Evolutionary conservation across 192 early-diverging fungal genomes (phyloP), one percentile per base, ranked within the genome.

Genomic region (Coemansia sp.): DNA sequence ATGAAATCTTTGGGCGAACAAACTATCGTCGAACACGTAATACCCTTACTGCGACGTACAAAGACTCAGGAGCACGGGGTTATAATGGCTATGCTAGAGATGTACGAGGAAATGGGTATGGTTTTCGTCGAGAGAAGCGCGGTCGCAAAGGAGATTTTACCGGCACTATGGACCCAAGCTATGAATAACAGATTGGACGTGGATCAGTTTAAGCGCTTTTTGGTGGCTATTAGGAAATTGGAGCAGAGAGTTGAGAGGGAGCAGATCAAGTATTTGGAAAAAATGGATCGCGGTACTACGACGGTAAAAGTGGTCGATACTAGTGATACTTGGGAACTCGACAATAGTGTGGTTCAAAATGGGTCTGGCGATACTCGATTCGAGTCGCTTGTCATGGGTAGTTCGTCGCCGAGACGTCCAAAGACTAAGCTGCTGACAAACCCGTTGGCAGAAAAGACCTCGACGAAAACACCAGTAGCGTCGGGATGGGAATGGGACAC

Each of bases 11-110:
- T 94, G 53, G 91, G 92, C 55, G 88, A 88, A 69, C 84, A 82
- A 52, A 88, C 88, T 1, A 86, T 93, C 56, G 80, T 84, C 22
- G 90, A 90, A 35, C 92, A 90, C 68, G 47, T 95, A 20, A 74
- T 95, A n/a, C 94, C 94, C 10, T 40, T 94, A 61, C 70, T 95
- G 55, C 85, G 85, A 37, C 84, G 86, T 8, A 94, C 93, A 45
- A 89, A 87, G 63, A 89, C 89, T 18, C 84, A 90, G 3, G 93
- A 95, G 65, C 89, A 92, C 0, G 85, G 84, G 1, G 87, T 95
- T 9, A 84, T 92, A 63, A 84, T 95, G 79, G 89, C 91, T 4
- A 88, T 93, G 27, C 73, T 94, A 44, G 84, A 86, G 22, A 87
- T 94, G 43, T 95, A 93, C 68, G 91, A 92, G 53, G 90, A 95